These are phyloP conservation scores for Sugiyamaella smithiae DNA, from an alignment of 805 yeast genomes.

Conservation along the genomic window DNA sequence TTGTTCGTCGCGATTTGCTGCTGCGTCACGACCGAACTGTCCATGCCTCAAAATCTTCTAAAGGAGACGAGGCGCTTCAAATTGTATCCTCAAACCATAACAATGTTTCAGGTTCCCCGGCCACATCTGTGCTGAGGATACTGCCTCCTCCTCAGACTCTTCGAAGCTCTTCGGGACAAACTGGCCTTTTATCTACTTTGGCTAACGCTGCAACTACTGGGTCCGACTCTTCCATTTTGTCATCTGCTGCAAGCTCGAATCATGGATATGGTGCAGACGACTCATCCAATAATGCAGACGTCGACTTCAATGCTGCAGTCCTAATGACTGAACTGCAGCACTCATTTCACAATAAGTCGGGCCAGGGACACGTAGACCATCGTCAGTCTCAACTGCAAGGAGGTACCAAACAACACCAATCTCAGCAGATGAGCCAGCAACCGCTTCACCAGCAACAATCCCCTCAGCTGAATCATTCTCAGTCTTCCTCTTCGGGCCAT, in stretches of 20 bases:
- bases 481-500: slow-evolving; percentile 2
- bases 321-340: slow-evolving; percentile 27
- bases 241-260: background rate
- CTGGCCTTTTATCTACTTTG: slow-evolving; percentile 9
- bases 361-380: background rate
- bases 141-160: slow-evolving; percentile 3
- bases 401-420: slow-evolving; percentile 4
- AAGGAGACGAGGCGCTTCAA: slow-evolving; percentile 3
- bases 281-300: slow-evolving; percentile 13
- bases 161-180: background rate
- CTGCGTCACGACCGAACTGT: slow-evolving; percentile 79
- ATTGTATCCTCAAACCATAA: slow-evolving; percentile 1
- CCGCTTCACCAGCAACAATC: slow-evolving; percentile 10
- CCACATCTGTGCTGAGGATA: background rate
- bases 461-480: slow-evolving; percentile 9
- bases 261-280: slow-evolving; percentile 1
- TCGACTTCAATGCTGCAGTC: slow-evolving; percentile 24
- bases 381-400: background rate
- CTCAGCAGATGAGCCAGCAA: slow-evolving; percentile 4
- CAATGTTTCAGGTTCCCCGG: background rate
- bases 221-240: background rate
- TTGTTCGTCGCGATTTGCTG: slow-evolving; percentile 73
- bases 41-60: slow-evolving; percentile 39
- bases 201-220: slow-evolving; percentile 15
- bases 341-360: slow-evolving; percentile 14